Evolutionary conservation across 2,329 filamentous ascomycete species (phyloP).

Genomic region (Dryadomyces quercus-mongolicae): DNA sequence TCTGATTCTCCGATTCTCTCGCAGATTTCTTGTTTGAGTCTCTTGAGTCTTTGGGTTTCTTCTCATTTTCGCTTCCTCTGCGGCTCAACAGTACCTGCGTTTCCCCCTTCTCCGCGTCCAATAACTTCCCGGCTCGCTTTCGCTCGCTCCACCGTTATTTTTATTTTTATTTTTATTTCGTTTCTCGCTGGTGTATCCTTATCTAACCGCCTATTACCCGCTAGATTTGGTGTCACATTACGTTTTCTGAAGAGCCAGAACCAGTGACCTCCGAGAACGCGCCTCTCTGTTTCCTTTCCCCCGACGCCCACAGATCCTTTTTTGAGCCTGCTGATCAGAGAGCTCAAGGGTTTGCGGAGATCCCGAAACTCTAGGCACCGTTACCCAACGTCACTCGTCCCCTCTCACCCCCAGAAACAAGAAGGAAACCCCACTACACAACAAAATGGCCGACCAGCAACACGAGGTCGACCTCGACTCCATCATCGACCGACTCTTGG

Average conservation of each 20-base stretch:
- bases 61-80: neutral
- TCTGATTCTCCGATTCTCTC: neutral
- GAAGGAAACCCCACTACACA: neutral
- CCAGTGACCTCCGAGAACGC: neutral
- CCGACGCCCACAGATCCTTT: slow-evolving; percentile 12
- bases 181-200: neutral
- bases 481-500: slow-evolving; percentile 95
- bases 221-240: neutral
- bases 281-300: neutral
- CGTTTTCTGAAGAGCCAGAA: neutral
- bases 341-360: slow-evolving; percentile 14
- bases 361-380: slow-evolving; percentile 6
- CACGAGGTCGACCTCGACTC: slow-evolving; percentile 97
- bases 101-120: neutral
- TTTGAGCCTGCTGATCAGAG: slow-evolving; percentile 7
- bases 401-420: slow-evolving; percentile 1
- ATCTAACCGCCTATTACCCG: neutral
- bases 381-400: slow-evolving; percentile 2
- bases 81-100: neutral
- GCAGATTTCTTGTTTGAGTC: neutral
- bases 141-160: neutral
- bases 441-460: slow-evolving; percentile 50
- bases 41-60: neutral
- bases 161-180: no score
- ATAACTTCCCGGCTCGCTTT: neutral